These are phyloP conservation scores for Phytophthora tentaculata DNA, from an alignment of 352 stramenopile genomes.

Conservation along the genomic window DNA sequence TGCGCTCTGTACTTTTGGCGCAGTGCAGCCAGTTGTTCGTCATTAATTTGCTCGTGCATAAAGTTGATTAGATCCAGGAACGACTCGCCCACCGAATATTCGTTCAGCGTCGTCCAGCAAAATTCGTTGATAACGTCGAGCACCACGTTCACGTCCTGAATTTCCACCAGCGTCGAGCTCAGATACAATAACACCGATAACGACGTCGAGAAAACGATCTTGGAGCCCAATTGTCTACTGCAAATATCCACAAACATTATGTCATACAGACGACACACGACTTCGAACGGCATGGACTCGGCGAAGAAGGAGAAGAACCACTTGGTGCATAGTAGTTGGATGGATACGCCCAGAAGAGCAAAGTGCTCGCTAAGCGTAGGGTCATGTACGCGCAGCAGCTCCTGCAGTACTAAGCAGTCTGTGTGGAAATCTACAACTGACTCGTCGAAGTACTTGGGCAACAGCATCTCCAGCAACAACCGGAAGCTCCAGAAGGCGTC, in stretches of 20 bases:
- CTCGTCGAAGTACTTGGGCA: constrained; percentile 85
- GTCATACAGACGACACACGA: constrained; percentile 81
- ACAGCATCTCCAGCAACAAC: constrained; percentile 69
- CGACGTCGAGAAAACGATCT: constrained; percentile 81
- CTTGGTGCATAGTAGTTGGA: constrained; percentile 83
- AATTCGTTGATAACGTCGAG: constrained; percentile 85
- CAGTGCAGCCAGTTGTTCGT: constrained; percentile 59
- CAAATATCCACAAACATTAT: constrained; percentile 79
- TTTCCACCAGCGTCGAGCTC: constrained; percentile 69
- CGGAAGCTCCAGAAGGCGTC: constrained; percentile 84
- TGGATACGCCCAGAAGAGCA: constrained; percentile 59
- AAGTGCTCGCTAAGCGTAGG: constrained; percentile 65
- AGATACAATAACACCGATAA: constrained; percentile 80
- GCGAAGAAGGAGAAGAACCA: constrained; percentile 90
- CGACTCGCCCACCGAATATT: constrained; percentile 75
- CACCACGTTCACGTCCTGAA: constrained; percentile 76
- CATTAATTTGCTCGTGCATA: constrained; percentile 67
- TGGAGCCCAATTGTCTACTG: constrained; percentile 48
- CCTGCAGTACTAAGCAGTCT: constrained; percentile 82
- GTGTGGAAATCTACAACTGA: constrained; percentile 84
- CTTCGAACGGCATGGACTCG: constrained; percentile 82
- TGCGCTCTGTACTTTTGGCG: constrained; percentile 64
- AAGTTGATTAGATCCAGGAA: constrained; percentile 82
- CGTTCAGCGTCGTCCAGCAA: constrained; percentile 69
- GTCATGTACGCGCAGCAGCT: constrained; percentile 64